These are phyloP conservation scores for Nicotiana sylvestris DNA, from an alignment of 257 asterid genomes.

Conservation along the genomic window DNA sequence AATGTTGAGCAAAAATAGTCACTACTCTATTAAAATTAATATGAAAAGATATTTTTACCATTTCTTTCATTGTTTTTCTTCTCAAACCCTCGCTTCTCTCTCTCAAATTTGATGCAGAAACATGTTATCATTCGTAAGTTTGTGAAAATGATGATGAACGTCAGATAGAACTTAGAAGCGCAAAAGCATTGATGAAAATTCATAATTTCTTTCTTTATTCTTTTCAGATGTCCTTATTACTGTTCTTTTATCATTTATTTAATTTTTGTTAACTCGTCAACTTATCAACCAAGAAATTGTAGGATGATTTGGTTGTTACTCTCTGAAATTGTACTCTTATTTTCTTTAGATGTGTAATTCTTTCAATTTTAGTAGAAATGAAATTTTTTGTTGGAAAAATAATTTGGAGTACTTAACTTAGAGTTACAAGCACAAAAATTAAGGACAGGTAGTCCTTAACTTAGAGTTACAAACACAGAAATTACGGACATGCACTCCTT, in stretches of 20 bases:
- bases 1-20: no score
- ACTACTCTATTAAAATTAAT: no score
- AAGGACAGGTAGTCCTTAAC: no score
- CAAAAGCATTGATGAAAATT: not conserved
- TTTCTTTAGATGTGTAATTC: not conserved
- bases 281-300: not conserved
- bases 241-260: not conserved
- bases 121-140: constrained; percentile 2
- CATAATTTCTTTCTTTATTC: not conserved
- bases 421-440: no score
- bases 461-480: no score
- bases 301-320: not conserved
- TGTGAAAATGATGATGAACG: constrained; percentile 36
- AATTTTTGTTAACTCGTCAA: not conserved
- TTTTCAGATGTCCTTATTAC: not conserved
- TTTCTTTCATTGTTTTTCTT: no score
- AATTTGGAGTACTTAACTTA: not conserved
- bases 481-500: no score
- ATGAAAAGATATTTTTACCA: no score
- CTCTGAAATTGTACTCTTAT: not conserved
- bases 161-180: constrained; percentile 10
- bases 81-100: no score
- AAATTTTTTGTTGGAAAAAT: not conserved
- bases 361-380: not conserved
- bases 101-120: constrained; percentile 25